phyloP scores from a whole-genome alignment of 352 stramenopile species.

The Phytophthora rubi region DNA sequence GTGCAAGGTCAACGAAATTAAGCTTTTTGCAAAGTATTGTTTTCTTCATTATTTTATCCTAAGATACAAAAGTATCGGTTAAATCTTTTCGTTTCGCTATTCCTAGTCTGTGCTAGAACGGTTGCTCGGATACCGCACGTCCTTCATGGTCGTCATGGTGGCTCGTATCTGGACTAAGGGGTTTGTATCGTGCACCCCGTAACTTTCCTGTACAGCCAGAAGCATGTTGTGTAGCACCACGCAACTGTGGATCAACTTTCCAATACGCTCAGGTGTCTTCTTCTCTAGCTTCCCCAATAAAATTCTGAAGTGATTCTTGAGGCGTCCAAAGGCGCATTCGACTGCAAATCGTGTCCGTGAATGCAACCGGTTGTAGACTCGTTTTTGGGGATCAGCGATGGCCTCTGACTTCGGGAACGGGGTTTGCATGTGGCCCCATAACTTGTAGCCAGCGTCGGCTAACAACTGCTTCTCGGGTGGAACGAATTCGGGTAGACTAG shows the following conservation, averaged over 20 bases:
- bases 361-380: conserved; percentile 17
- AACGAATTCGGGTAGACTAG: neutral
- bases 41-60: neutral
- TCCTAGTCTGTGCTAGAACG: neutral
- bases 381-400: neutral
- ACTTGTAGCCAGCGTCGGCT: conserved; percentile 18
- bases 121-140: neutral
- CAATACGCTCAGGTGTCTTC: conserved; percentile 8
- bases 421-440: conserved; percentile 20
- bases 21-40: too few species aligned
- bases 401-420: conserved; percentile 13
- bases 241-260: conserved; percentile 22
- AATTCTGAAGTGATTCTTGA: conserved; percentile 25
- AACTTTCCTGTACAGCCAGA: conserved; percentile 12
- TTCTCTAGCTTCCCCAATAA: conserved; percentile 13
- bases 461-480: conserved; percentile 2
- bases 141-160: neutral
- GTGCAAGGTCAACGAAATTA: neutral
- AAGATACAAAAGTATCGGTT: neutral
- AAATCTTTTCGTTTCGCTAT: neutral
- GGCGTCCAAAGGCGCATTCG: conserved; percentile 18
- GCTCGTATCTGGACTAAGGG: neutral
- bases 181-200: neutral
- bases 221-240: conserved; percentile 1
- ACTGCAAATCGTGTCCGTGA: conserved; percentile 23